Evolutionary conservation across 345 rosid species (phyloP), one percentile per base, ranked within the genome.

Genomic region (Triadica sebifera): DNA sequence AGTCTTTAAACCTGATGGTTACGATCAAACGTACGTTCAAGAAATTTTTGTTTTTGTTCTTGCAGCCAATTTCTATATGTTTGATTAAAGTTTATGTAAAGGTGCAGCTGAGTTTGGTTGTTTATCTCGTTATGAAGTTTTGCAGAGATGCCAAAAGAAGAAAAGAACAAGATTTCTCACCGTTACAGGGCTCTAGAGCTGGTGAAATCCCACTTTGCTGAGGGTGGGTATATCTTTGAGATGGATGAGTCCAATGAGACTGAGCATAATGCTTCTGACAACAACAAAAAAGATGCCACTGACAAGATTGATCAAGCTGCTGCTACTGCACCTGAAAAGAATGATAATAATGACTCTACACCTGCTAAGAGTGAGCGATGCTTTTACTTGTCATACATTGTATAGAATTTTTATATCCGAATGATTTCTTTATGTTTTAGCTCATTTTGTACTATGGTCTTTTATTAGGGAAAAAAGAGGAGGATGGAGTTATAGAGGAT

Each of bases 71-170:
- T 59, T 34, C 13, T 29, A n/a, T 15, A 39, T 47, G 12, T 6
- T 16, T n/a, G 6, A 25, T 8, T 37, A 22, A 59, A 52, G 29
- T 65, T 53, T 4, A 12, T 34, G 41, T 12, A 2, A 20, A 43
- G 20, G 25, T 17, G 37, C 16, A 56, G 46, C 51, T 61, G 65
- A 69, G 60, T 70, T 13, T 24, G 43, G 29, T 29, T 74, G 6
- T 2, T 61, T 75, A 22, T 57, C 68, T n/a, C 15, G 65, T 71
- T 51, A 70, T 80, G 50, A 63, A 93, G 99, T 20, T 93, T 89
- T 65, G 97, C 97, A 0, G 93, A 93, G 84, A 90, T 95, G 96
- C 81, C 90, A 17, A 90, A 95, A 83, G 98, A 93, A 83, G 98
- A 90, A 76, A 93, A 91, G 88, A 95, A 95, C 82, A 84, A 84